Percentiles rank a stretch among this genome's conserved stretches.
phyloP scores from a whole-genome alignment of 768 basidiomycete species.

The Auriscalpium vulgare region DNA sequence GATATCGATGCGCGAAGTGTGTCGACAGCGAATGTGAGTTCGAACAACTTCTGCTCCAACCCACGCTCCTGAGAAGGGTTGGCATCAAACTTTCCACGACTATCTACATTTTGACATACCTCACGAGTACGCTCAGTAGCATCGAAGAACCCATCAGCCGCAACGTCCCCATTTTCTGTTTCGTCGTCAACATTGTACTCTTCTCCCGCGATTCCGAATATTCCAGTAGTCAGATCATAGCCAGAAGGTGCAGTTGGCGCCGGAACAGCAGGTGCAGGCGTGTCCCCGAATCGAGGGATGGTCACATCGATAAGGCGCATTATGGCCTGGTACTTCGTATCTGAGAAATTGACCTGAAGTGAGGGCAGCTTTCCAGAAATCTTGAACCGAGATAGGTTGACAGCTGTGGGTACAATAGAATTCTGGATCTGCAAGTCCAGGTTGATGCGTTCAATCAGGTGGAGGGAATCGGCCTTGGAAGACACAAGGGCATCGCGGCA shows the following conservation, averaged over 20 bases:
- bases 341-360: slow-evolving; percentile 84
- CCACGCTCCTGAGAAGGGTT: slow-evolving; percentile 25
- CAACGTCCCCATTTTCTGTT: slow-evolving; percentile 31
- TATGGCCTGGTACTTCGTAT: slow-evolving; percentile 83
- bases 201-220: slow-evolving; percentile 45
- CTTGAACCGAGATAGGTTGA: slow-evolving; percentile 83
- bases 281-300: slow-evolving; percentile 73
- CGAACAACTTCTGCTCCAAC: slow-evolving; percentile 59
- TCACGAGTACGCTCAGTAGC: slow-evolving; percentile 47
- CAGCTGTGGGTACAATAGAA: slow-evolving; percentile 81
- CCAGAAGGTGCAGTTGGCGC: slow-evolving; percentile 16
- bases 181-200: slow-evolving; percentile 69
- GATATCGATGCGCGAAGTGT: slow-evolving; percentile 72
- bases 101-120: slow-evolving; percentile 28
- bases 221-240: slow-evolving; percentile 45
- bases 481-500: slow-evolving; percentile 74
- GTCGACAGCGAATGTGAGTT: slow-evolving; percentile 84
- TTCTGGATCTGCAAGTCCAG: slow-evolving; percentile 86
- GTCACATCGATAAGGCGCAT: slow-evolving; percentile 90
- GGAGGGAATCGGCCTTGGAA: slow-evolving; percentile 51
- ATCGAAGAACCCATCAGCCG: slow-evolving; percentile 63
- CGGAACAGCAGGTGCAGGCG: slow-evolving; percentile 12
- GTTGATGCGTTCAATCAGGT: slow-evolving; percentile 87
- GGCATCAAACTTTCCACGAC: not conserved
- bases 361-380: slow-evolving; percentile 82